Base-by-base conservation (phyloP, 176 grass and related monocot genomes). In the Oryza rufipogon region DNA sequence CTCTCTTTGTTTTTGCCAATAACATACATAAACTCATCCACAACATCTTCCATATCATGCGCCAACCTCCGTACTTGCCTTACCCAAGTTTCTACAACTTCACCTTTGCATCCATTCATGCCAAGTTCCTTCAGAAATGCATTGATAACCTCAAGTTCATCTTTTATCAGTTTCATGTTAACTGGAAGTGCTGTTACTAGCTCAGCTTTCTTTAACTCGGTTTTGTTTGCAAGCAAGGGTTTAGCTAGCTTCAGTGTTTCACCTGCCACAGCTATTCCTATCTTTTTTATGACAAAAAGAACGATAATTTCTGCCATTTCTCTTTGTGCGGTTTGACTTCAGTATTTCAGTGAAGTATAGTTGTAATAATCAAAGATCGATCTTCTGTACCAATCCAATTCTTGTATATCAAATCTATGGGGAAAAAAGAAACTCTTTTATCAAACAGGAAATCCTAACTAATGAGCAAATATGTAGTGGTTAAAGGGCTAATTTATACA, bases 61-160 rank as follows among this genome's bases (percentile, higher is more conserved):
- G 80, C 75, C 26, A 87, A 64, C 32, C 71, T 81, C 38, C 89
- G 34, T n/a, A 76, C 80, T 74, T 81, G 60, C 8, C 17, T 1
- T 79, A 81, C 68, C 85, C 85, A 91, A 28, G 70, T 71, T 84
- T 91, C 54, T 7, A 80, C 15, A 5, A 54, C 80, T 84, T 69
- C 80, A 76, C 25, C 26, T 6, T 70, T 64, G 2, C 38, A 68
- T 6, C 34, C 63, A 26, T 16, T 47, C 45, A 6, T 66, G 7
- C 68, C 52, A 11, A 58, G 51, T 22, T 81, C 60, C 64, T 41
- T 49, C 19, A 90, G 33, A 52, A 82, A 90, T 42, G 60, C 65
- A 19, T 90, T 25, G 8, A 90, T 86, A 33, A 90, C 11, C 45
- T 54, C 38, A 66, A 90, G 78, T 67, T 90, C 88, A 44, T 66